Evolutionary conservation across 495 filamentous ascomycete species (phyloP).

Genomic region (Tuber brumale): DNA sequence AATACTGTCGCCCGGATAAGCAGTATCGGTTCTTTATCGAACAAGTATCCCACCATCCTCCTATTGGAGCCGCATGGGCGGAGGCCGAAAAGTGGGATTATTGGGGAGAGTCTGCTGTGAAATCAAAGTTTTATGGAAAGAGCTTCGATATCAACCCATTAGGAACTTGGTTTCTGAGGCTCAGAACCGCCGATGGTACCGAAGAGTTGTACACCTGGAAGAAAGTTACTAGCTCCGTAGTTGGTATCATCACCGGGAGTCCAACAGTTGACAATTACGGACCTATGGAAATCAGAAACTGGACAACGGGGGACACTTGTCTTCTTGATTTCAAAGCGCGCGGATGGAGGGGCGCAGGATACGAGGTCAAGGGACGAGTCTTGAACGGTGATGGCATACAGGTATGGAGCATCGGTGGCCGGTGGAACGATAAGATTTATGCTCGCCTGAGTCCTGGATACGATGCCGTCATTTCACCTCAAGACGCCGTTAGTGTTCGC

Average conservation of each 20-base stretch:
- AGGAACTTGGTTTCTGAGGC: conserved; percentile 90
- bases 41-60: conserved; percentile 97
- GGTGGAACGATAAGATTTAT: conserved; percentile 97
- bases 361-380: conserved; percentile 78
- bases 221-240: conserved; percentile 94
- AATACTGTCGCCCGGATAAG: conserved; percentile 91
- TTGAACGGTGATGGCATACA: conserved; percentile 65
- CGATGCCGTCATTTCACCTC: conserved; percentile 59
- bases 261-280: conserved; percentile 98
- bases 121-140: conserved; percentile 95
- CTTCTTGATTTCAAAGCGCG: conserved; percentile 90
- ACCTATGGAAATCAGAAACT: conserved; percentile 93
- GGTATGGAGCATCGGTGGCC: conserved; percentile 80
- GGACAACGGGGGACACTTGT: conserved; percentile 85
- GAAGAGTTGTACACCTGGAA: conserved; percentile 98
- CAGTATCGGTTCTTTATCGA: conserved; percentile 97
- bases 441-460: conserved; percentile 87
- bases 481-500: conserved; percentile 43
- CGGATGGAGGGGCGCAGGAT: conserved; percentile 88
- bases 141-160: conserved; percentile 95
- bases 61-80: conserved; percentile 87
- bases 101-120: conserved; percentile 94
- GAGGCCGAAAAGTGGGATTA: conserved; percentile 95
- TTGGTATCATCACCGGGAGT: conserved; percentile 94
- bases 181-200: conserved; percentile 69